phyloP scores from a whole-genome alignment of 371 early-diverging fungal genomes.

The Gilbertella persicaria region DNA sequence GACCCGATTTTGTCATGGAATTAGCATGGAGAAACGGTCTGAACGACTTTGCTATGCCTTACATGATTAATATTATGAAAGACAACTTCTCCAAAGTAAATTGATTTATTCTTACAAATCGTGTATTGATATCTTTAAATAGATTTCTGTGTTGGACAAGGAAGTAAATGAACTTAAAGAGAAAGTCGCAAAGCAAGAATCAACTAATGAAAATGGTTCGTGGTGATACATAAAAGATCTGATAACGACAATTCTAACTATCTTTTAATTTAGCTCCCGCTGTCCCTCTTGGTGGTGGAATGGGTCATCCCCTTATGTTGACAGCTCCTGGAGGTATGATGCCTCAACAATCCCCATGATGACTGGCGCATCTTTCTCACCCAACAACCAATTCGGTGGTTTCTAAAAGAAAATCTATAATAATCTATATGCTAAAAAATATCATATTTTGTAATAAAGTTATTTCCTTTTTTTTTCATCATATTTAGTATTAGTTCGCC shows the following conservation, averaged over 20 bases:
- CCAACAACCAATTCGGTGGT: conserved; percentile 21
- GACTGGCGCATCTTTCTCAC: conserved; percentile 39
- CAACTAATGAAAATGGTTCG: conserved; percentile 35
- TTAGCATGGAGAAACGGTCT: conserved; percentile 88
- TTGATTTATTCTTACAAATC: not conserved
- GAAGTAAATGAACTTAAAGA: conserved; percentile 56
- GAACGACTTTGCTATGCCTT: conserved; percentile 95
- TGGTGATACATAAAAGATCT: not conserved
- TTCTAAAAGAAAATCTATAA: conserved; percentile 9
- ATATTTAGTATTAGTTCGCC: not conserved
- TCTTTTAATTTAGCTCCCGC: conserved; percentile 24
- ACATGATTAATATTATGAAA: conserved; percentile 85
- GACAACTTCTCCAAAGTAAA: conserved; percentile 77
- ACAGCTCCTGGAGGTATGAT: conserved; percentile 46
- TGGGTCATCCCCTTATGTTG: conserved; percentile 72
- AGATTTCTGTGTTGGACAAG: conserved; percentile 45
- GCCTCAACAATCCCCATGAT: conserved; percentile 50
- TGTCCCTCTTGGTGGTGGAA: conserved; percentile 43
- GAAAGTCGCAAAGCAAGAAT: conserved; percentile 47
- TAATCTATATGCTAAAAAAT: not conserved
- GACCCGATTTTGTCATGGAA: conserved; percentile 94
- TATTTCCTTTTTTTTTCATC: not conserved
- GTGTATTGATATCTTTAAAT: not conserved
- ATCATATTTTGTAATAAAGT: conserved; percentile 1
- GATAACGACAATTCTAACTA: not conserved